Evolutionary conservation across 495 filamentous ascomycete genomes (phyloP), one percentile per base, ranked within the genome.

Genomic region (Podospora pseudopauciseta): DNA sequence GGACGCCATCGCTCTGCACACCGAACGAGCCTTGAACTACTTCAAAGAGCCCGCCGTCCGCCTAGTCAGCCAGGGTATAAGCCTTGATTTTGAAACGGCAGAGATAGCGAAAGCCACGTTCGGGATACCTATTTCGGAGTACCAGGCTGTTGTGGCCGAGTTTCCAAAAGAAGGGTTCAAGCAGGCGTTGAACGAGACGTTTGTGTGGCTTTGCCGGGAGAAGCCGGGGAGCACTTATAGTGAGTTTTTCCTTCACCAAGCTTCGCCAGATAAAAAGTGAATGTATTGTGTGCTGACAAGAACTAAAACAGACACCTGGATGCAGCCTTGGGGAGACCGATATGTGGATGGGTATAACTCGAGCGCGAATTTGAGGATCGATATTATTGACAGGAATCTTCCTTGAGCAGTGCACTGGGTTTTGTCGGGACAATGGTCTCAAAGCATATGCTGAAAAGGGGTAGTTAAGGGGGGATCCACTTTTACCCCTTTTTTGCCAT

Each of bases 1-100:
- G 85, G 85, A 87, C 73, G 70, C 80, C 1, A 86, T 87, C 64
- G 85, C 85, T 0, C 73, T 87, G 28, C 84, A 86, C 66, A 79
- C 82, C 1, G 81, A 80, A 4, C 53, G 54, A 0, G 73, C 67
- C 7, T 81, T 88, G 61, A 79, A 78, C 0, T 53, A 65, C 54
- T 76, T 82, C 72, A 84, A 84, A 68, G 77, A 85, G 66, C 71
- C 73, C 0, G 84, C 85, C 56, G 84, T 86, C 4, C 66, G 64
- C n/a, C 70, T 76, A 5, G 72, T 73, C 5, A 58, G 68, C 28
- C 63, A 80, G 2, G 86, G 85, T 16, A 81, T 86, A 57, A 7
- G 63, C n/a, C 78, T 81, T 5, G 86, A 88, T 59, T 82, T 88
- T 69, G 1, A 57, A 0, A 84, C 84, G 0, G 39, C 39, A 49